Conservation (phyloP, 495 filamentous ascomycete genomes). For the Xylaria telfairii region DNA sequence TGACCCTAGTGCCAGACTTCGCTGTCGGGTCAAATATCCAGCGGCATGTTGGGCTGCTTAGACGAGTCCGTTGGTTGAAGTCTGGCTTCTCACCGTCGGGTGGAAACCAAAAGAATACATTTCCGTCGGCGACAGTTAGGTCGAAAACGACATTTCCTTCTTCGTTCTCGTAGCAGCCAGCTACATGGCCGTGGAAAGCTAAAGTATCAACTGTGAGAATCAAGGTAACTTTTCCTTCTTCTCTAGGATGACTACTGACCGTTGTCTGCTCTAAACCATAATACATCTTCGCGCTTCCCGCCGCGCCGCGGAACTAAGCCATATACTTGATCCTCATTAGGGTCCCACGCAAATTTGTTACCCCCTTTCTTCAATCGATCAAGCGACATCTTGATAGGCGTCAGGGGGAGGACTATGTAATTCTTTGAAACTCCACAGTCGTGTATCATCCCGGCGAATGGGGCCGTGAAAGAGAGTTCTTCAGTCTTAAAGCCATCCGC, state of each 20-base stretch:
- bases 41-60: constrained; percentile 57
- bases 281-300: constrained; percentile 55
- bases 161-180: constrained; percentile 57
- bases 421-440: constrained; percentile 60
- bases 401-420: constrained; percentile 58
- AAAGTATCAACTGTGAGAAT: constrained; percentile 4
- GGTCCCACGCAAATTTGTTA: constrained; percentile 63
- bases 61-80: constrained; percentile 40
- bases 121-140: constrained; percentile 61
- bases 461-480: constrained; percentile 56
- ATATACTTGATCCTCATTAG: constrained; percentile 57
- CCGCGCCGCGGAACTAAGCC: constrained; percentile 56
- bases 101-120: constrained; percentile 65
- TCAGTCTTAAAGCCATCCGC: constrained; percentile 50
- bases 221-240: not conserved
- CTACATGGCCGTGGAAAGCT: constrained; percentile 59
- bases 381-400: constrained; percentile 57
- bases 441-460: constrained; percentile 63
- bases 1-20: constrained; percentile 44
- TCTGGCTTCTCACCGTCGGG: constrained; percentile 43
- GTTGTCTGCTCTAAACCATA: constrained; percentile 55
- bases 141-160: constrained; percentile 58
- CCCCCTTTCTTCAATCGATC: constrained; percentile 60
- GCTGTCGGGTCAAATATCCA: constrained; percentile 61
- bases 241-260: constrained; percentile 38